Evolutionary conservation across 2,329 filamentous ascomycete species (phyloP).

Genomic region (Rhynchosporium agropyri): DNA sequence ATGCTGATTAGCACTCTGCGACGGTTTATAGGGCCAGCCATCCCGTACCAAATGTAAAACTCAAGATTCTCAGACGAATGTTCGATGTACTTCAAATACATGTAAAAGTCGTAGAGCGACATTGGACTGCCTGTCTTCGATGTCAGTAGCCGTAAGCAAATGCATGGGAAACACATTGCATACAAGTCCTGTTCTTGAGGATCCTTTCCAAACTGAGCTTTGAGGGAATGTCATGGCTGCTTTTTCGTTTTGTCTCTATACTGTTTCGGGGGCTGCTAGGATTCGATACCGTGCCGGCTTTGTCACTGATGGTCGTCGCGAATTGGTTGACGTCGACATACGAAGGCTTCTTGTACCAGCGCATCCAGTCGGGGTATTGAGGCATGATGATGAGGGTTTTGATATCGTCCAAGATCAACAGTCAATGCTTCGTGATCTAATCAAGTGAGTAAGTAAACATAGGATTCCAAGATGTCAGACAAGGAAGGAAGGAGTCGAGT

Average conservation of each 20-base stretch:
- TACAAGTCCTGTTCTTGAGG: constrained; percentile 53
- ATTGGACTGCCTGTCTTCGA: constrained; percentile 48
- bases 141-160: not conserved
- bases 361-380: constrained; percentile 42
- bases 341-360: constrained; percentile 54
- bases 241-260: constrained; percentile 44
- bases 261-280: constrained; percentile 40
- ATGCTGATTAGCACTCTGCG: not conserved
- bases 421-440: not conserved
- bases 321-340: constrained; percentile 53
- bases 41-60: constrained; percentile 51
- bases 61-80: constrained; percentile 53
- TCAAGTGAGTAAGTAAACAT: not conserved
- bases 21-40: not conserved
- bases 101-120: constrained; percentile 54
- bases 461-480: not conserved
- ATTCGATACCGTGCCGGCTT: constrained; percentile 16
- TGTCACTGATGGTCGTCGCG: constrained; percentile 43
- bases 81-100: constrained; percentile 55
- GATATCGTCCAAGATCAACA: not conserved
- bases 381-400: not conserved
- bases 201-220: constrained; percentile 50
- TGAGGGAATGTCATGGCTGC: constrained; percentile 45
- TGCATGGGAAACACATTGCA: constrained; percentile 18
- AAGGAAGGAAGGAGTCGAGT: not conserved